A percentile compares a stretch with the other conserved stretches of the same genome.
Evolutionary conservation across 2,329 filamentous ascomycete genomes (phyloP).

Genomic region (Torrubiella hemipterigena): DNA sequence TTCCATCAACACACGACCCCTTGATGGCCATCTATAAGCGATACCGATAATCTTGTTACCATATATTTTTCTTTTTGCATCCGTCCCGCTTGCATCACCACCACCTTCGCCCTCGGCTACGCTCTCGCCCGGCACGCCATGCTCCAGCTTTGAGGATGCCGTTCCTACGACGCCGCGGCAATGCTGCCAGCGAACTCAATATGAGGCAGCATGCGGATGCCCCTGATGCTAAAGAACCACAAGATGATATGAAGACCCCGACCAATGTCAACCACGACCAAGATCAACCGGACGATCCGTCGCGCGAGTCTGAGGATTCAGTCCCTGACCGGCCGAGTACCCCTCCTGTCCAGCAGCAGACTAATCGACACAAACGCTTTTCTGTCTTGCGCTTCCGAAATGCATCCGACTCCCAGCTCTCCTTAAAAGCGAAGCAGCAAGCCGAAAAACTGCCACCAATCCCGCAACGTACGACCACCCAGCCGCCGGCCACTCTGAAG

Average conservation of each 20-base stretch:
- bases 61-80: too few species aligned
- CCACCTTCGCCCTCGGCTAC: too few species aligned
- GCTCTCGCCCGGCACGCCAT: constrained; percentile 19
- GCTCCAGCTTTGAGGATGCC: constrained; percentile 35
- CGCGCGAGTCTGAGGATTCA: constrained; percentile 10
- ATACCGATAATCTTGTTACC: too few species aligned
- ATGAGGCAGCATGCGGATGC: constrained; percentile 40
- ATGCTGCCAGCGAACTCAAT: constrained; percentile 46
- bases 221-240: constrained; percentile 16
- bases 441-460: constrained; percentile 43
- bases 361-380: constrained; percentile 46
- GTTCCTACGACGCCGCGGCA: constrained; percentile 49
- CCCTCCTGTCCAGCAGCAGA: constrained; percentile 42
- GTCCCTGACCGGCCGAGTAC: constrained; percentile 35
- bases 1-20: too few species aligned
- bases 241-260: too few species aligned
- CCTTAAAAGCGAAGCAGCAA: constrained; percentile 61
- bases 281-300: constrained; percentile 9
- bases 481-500: too few species aligned
- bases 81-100: too few species aligned
- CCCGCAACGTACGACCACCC: constrained; percentile 46
- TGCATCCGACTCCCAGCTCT: constrained; percentile 85
- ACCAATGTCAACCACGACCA: too few species aligned
- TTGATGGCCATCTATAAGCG: too few species aligned
- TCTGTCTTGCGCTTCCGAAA: constrained; percentile 76